Base-by-base conservation (phyloP, 768 basidiomycete genomes). In the Porpolomopsis calyptriformis region DNA sequence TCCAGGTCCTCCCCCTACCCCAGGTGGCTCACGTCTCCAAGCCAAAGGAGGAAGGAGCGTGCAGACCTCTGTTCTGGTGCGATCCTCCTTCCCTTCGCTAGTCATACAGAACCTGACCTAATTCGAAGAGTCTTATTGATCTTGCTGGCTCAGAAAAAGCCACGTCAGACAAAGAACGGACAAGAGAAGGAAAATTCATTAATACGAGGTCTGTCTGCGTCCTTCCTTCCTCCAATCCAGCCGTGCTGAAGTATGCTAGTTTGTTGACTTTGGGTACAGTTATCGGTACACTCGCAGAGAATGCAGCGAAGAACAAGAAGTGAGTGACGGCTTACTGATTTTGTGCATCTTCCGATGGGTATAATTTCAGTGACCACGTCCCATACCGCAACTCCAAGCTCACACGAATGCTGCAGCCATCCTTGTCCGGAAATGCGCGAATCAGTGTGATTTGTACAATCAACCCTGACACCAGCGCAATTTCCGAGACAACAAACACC, bases 361-460 rank as follows among this genome's bases (percentile, higher is more conserved):
- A 34, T 19, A n/a, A 11, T 37, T 5, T 24, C 41, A 82, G 82
- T 45, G 88, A 91, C 58, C 91, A 97, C 59, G 82, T 98, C 11
- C 93, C 93, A 2, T 98, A 84, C 66, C 81, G 94, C 16, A 96
- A 97, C 60, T 91, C 87, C 35, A 98, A 98, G 62, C 74, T 98
- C 8, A 96, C 92, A 12, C 80, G 91, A 19, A 78, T 98, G 62
- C 76, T 98, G 4, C 93, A 97, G 61, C 92, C 94, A 1, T 97
- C 92, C 0, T 71, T 99, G 1, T 86, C 91, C 0, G 94, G 94
- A 1, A 90, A 98, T 60, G 93, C 94, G 18, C 80, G 91, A 6
- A 93, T 99, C 44, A 91, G 88, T 34, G 93, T 99, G 12, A 84
- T 98, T 43, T 96, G 93, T 61, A 98, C 94, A 0, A 77, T 98